Evolutionary conservation across 2,329 filamentous ascomycete species (phyloP).

Genomic region (Capronia americana): DNA sequence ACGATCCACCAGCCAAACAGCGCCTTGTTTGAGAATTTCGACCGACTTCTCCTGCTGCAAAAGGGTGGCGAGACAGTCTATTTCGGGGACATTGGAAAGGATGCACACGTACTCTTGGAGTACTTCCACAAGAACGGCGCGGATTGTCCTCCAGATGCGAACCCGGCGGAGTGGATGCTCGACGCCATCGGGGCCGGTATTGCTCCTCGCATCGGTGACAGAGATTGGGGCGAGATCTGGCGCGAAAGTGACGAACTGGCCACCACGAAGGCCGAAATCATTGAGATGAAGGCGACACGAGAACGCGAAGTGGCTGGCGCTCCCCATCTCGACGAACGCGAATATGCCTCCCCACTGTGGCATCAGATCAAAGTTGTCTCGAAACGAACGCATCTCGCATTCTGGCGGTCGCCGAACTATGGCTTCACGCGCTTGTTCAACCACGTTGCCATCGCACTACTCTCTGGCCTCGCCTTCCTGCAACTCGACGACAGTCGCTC

Average conservation of each 20-base stretch:
- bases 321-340: constrained; percentile 63
- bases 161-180: constrained; percentile 59
- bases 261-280: constrained; percentile 69
- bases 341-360: constrained; percentile 80
- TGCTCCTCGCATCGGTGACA: constrained; percentile 71
- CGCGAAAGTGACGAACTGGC: constrained; percentile 73
- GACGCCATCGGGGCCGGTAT: constrained; percentile 76
- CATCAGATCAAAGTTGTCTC: constrained; percentile 81
- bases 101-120: constrained; percentile 72
- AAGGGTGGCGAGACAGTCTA: constrained; percentile 82
- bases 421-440: constrained; percentile 87
- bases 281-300: constrained; percentile 68
- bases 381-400: constrained; percentile 74
- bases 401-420: constrained; percentile 88
- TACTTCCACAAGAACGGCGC: constrained; percentile 63
- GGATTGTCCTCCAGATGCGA: constrained; percentile 58
- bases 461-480: constrained; percentile 81
- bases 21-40: constrained; percentile 85
- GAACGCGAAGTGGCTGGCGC: constrained; percentile 54
- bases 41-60: constrained; percentile 78
- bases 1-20: constrained; percentile 92
- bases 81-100: constrained; percentile 81
- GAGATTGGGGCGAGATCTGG: constrained; percentile 84
- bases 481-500: constrained; percentile 76
- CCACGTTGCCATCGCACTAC: constrained; percentile 76